Evolutionary conservation across 1,284 basidiomycete genomes (phyloP), one percentile per base, ranked within the genome.

Genomic region (Leucocoprinus gongylophorus): DNA sequence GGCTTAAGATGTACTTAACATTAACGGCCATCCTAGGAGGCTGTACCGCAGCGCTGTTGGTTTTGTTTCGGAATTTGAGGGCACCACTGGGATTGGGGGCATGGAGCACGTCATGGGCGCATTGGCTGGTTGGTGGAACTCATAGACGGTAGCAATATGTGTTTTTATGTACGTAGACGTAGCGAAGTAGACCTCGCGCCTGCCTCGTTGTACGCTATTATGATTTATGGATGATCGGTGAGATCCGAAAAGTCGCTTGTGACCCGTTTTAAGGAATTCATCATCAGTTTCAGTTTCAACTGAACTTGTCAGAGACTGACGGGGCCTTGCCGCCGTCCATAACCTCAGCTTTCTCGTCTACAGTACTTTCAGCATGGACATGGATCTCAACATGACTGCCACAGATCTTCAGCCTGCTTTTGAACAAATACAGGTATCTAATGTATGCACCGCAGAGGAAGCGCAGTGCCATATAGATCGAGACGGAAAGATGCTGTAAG

Each of bases 401-500:
- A 8, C 35, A n/a, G 65, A 67, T 23, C 66, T 73, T 57, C 67
- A 71, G 54, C 65, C 66, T 28, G 64, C 66, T 41, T 67, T 66
- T 41, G 61, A 63, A 50, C 69, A 68, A 51, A 66, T 65, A 45
- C 63, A 67, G 44, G 58, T 61, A 28, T 61, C 60, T 35, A 58
- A 61, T n/a, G 40, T 53, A 12, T 40, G 51, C 47, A 54, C 48
- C 18, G 15, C 32, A 33, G 32, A 33, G 32, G 32, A 33, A 33
- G 32, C 32, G 32, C 32, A 33, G 32, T 8, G 9, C 10, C 53
- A 54, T 8, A 23, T 39, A 12, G 42, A 44, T 21, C 21, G 7
- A 20, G 51, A 26, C 26, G 74, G 80, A 55, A 89, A 88, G 71
- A 84, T 86, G 79, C 76, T 89, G 88, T 88, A 70, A 64, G 87